Base-by-base conservation (phyloP, 2,329 filamentous ascomycete genomes). In the Colletotrichum somersetense region DNA sequence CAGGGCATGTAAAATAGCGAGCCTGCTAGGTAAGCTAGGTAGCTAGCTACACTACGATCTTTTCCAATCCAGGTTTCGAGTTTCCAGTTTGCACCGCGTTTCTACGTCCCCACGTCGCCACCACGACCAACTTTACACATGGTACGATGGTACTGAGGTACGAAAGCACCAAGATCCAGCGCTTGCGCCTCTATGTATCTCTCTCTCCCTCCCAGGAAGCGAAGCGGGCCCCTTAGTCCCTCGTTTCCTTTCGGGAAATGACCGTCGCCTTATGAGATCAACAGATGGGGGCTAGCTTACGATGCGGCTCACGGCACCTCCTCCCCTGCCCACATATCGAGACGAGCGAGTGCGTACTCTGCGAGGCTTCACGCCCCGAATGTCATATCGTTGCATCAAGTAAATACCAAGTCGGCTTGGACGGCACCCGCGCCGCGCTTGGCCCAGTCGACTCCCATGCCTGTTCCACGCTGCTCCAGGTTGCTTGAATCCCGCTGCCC, bases 261-360 rank as follows among this genome's bases (percentile, higher is more conserved):
- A 69, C 66, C 40, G 53, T 46, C 66, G 40, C 26, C 8, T 56
- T 63, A 64, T 72, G 66, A 69, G 66, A 72, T 72, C 69, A 69
- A 55, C 50, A 48, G 52, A 38, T 53, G 56, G 16, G 46, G 46
- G 11, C 11, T 40, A n/a, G 40, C 33, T 20, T 55, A 46, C 38
- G 55, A 46, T 46, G 67, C 62, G 67, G 67, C 62, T 70, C 67
- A 59, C 55, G 38, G 46, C 52, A 52, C 30, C 23, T 18, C 33
- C 46, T 20, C 35, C 10, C 11, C 18, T 58, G 11, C 14, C 35
- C 56, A 58, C 42, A 4, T n/a, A 42, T 48, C 18, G 26, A n/a
- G 44, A 16, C 42, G 16, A 14, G 14, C 42, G 11, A 62, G 44
- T 23, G 16, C 42, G 16, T 38, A 38, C 59, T 5, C 59, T 5